phyloP scores from a whole-genome alignment of 2,329 filamentous ascomycete genomes.

The Fusarium incarnatum region DNA sequence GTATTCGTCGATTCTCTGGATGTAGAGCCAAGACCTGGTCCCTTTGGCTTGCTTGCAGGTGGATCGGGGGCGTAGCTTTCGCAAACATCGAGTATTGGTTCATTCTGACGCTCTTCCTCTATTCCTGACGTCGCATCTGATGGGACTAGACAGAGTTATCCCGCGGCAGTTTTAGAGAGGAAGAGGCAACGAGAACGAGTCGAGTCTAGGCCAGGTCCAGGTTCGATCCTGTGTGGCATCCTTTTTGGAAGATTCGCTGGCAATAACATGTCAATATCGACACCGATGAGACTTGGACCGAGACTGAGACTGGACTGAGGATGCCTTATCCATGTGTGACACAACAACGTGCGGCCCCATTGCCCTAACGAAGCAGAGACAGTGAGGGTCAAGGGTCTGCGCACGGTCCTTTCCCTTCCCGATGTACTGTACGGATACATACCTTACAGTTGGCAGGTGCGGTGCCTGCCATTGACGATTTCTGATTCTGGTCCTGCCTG shows the following conservation, averaged over 20 bases:
- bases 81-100: constrained; percentile 22
- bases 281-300: constrained; percentile 9
- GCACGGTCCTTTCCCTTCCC: constrained; percentile 35
- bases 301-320: constrained; percentile 12
- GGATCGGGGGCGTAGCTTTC: constrained; percentile 42
- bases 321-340: constrained; percentile 40
- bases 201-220: constrained; percentile 1
- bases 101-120: constrained; percentile 2
- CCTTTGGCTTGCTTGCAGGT: constrained; percentile 43
- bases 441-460: neutral
- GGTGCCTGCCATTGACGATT: constrained; percentile 12
- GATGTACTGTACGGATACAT: neutral
- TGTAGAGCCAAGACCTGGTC: constrained; percentile 39
- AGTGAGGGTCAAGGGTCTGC: constrained; percentile 37
- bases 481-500: constrained; percentile 3
- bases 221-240: constrained; percentile 19
- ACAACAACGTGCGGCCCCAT: constrained; percentile 44
- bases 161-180: constrained; percentile 18
- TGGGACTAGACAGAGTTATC: constrained; percentile 15
- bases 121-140: constrained; percentile 33
- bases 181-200: constrained; percentile 5
- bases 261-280: constrained; percentile 1
- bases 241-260: constrained; percentile 16
- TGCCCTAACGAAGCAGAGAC: constrained; percentile 43
- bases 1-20: constrained; percentile 29